phyloP scores from a whole-genome alignment of 2,329 filamentous ascomycete species.

The Podosphaera aphanis region DNA sequence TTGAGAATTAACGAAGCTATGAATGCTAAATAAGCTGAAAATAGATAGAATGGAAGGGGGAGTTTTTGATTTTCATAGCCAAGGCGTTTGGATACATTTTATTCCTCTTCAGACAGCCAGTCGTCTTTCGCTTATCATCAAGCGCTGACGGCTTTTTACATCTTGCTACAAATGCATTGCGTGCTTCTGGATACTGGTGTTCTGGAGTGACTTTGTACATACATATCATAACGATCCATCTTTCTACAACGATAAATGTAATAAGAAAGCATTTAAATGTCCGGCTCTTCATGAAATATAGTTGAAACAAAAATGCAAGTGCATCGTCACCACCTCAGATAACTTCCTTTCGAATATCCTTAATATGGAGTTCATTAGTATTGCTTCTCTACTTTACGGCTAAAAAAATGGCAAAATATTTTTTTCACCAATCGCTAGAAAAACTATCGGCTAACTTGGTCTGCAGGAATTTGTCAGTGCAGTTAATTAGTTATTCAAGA shows the following conservation, averaged over 20 bases:
- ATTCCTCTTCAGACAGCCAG: neutral
- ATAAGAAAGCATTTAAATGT: neutral
- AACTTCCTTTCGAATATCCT: neutral
- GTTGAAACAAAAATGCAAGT: neutral
- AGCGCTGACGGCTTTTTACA: neutral
- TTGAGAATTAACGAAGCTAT: constrained; percentile 9
- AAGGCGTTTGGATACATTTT: constrained; percentile 5
- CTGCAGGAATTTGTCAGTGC: too few relatives aligned
- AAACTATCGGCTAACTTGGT: too few relatives aligned
- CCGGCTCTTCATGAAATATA: neutral
- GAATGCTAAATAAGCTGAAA: constrained; percentile 2
- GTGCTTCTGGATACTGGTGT: neutral
- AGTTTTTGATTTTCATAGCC: constrained; percentile 4
- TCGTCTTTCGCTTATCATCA: neutral
- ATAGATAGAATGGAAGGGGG: neutral
- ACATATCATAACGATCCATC: neutral
- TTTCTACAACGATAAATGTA: neutral
- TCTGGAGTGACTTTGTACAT: neutral
- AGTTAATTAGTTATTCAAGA: too few relatives aligned
- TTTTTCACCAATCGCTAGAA: too few relatives aligned
- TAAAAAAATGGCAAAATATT: too few relatives aligned
- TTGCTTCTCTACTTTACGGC: too few relatives aligned
- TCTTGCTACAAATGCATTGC: neutral
- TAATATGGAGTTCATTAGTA: too few relatives aligned
- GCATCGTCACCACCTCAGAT: neutral